Conservation (phyloP, 2,329 filamentous ascomycete species). For the Gliomastix tumulicola region DNA sequence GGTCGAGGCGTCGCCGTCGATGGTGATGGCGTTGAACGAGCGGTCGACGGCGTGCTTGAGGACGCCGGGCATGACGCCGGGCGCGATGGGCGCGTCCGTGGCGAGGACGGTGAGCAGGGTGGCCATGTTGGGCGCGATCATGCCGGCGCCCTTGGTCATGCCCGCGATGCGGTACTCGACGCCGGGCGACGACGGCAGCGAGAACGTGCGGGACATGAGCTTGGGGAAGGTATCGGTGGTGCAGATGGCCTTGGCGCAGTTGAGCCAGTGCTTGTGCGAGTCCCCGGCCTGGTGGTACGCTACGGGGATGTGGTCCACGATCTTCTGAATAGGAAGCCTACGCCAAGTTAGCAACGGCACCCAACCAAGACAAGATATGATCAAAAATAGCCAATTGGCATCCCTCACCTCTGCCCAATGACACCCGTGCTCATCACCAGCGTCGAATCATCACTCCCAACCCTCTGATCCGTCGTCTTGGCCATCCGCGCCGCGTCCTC, state of each 20-base stretch:
- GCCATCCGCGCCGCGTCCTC: slow-evolving; percentile 88
- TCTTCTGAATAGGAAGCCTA: slow-evolving; percentile 85
- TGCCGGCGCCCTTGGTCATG: slow-evolving; percentile 96
- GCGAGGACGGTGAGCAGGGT: slow-evolving; percentile 87
- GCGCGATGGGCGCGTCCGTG: slow-evolving; percentile 78
- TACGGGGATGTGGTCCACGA: slow-evolving; percentile 71
- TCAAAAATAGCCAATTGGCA: slow-evolving; percentile 4
- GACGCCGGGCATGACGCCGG: slow-evolving; percentile 58
- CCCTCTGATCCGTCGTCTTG: slow-evolving; percentile 60
- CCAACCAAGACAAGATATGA: background rate
- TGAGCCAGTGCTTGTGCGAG: slow-evolving; percentile 80
- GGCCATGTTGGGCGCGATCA: slow-evolving; percentile 99
- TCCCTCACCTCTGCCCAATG: slow-evolving; percentile 74
- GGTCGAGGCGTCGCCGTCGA: slow-evolving; percentile 95
- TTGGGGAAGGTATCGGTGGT: slow-evolving; percentile 99
- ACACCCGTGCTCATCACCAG: slow-evolving; percentile 98
- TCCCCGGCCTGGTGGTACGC: slow-evolving; percentile 65
- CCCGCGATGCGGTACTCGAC: slow-evolving; percentile 80
- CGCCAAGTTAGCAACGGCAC: slow-evolving; percentile 3
- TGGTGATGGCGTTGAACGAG: slow-evolving; percentile 94
- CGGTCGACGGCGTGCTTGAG: slow-evolving; percentile 69
- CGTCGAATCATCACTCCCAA: slow-evolving; percentile 49
- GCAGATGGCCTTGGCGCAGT: slow-evolving; percentile 84
- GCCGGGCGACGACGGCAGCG: slow-evolving; percentile 69
- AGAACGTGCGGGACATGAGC: slow-evolving; percentile 78